Evolutionary conservation across 73 alveolate species (phyloP).

Genomic region (Symbiodinium natans): DNA sequence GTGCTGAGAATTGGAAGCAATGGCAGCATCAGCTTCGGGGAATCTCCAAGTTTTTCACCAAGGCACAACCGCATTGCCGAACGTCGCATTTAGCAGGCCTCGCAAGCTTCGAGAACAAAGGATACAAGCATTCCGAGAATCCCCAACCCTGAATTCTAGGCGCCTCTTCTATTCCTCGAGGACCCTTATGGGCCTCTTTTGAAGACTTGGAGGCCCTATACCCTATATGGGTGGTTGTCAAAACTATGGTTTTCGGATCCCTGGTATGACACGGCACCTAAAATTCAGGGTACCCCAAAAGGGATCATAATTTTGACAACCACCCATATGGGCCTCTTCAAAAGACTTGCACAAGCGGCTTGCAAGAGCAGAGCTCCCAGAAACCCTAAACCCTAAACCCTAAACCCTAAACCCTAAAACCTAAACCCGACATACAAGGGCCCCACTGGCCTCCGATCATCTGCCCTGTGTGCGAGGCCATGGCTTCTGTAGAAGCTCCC

Average conservation of each 20-base stretch:
- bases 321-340: too few relatives aligned
- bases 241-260: too few relatives aligned
- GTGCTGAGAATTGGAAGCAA: too few relatives aligned
- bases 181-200: background rate
- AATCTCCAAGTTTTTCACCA: background rate
- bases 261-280: too few relatives aligned
- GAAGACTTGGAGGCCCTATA: too few relatives aligned
- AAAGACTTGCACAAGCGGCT: too few relatives aligned
- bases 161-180: background rate
- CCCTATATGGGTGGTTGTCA: too few relatives aligned
- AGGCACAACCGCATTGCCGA: constrained; percentile 72
- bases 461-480: constrained; percentile 89
- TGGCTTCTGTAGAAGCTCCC: constrained; percentile 71
- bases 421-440: background rate
- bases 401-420: background rate
- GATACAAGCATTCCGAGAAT: background rate
- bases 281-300: too few relatives aligned
- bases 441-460: constrained; percentile 62
- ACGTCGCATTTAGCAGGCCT: constrained; percentile 86
- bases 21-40: too few relatives aligned
- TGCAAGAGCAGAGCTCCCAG: too few relatives aligned
- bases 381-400: background rate
- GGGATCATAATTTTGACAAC: too few relatives aligned
- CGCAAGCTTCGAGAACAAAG: background rate
- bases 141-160: background rate